Conservation (phyloP, 805 yeast species). For the Dipodascus geniculatus region DNA sequence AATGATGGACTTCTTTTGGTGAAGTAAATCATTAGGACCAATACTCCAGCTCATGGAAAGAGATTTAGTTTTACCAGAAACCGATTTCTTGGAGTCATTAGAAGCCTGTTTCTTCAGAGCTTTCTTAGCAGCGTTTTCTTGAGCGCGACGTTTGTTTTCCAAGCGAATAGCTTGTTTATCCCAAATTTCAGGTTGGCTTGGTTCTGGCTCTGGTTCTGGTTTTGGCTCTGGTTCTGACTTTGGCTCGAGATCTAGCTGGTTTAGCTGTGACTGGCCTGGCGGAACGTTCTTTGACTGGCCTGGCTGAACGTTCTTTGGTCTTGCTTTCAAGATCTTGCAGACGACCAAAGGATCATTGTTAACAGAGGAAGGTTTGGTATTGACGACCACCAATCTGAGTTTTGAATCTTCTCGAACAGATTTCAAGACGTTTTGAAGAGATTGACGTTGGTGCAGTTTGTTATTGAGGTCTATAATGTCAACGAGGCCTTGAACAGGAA, state of each 20-base stretch:
- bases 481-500: conserved; percentile 14
- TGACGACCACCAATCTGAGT: conserved; percentile 14
- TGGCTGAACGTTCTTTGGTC: not conserved
- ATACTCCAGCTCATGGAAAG: conserved; percentile 24
- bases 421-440: conserved; percentile 7
- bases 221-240: too few species aligned
- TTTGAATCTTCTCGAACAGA: conserved; percentile 3
- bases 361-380: conserved; percentile 4
- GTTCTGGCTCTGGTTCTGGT: too few species aligned
- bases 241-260: too few species aligned
- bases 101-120: conserved; percentile 4
- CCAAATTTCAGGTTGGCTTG: not conserved
- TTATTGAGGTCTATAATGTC: conserved; percentile 11
- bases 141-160: conserved; percentile 2
- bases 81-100: conserved; percentile 6
- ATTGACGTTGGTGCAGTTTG: conserved; percentile 7
- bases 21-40: conserved; percentile 20
- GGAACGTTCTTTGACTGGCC: too few species aligned
- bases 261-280: not conserved
- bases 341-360: conserved; percentile 16
- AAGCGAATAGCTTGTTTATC: not conserved
- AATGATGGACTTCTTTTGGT: conserved; percentile 23
- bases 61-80: conserved; percentile 15
- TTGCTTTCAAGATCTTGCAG: conserved; percentile 12
- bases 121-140: not conserved